Base-by-base conservation (phyloP, 352 stramenopile genomes). In the Phytophthora citrophthora region DNA sequence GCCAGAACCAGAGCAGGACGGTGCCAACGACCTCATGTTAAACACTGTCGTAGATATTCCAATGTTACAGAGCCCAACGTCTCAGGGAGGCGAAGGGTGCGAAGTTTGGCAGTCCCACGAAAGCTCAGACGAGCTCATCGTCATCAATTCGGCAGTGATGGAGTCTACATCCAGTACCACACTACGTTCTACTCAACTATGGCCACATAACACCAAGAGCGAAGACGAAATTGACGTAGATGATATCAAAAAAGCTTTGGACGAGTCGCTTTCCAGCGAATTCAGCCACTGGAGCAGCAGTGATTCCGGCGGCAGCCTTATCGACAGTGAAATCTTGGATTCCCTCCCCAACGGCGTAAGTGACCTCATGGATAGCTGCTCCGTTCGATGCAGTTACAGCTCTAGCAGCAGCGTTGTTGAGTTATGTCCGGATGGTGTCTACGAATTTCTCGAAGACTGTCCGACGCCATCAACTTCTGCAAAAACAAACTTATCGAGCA, bases 331-430 rank as follows among this genome's bases (percentile, higher is more conserved):
- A 18, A 29, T 61, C 7, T 45, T 60, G 7, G 39, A 43, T 1
- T 41, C 15, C 32, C 16, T 60, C 11, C 40, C 26, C n/a, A 23
- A 11, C 5, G 39, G 51, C 29, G n/a, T 51, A 1, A 27, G 39
- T 10, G 52, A 52, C 9, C n/a, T 60, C 26, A 60, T 60, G 39
- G 52, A 60, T 3, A 52, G 18, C 18, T 52, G 9, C 18, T 51
- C 52, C 24, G 41, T 40, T 18, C 18, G 7, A 18, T 11, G 10
- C 26, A 43, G 52, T 16, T 44, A 32, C 26, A 60, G 27, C n/a
- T 32, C 52, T 29, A 16, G 2, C 18, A 60, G n/a, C n/a, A 60
- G 26, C 16, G 24, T 34, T 34, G 36, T 24, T 38, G 18, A 50
- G 11, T 16, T 18, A 15, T 32, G 36, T 23, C 27, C 41, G 9